Evolutionary conservation across 768 basidiomycete species (phyloP).

Genomic region (Mrakia blollopis): DNA sequence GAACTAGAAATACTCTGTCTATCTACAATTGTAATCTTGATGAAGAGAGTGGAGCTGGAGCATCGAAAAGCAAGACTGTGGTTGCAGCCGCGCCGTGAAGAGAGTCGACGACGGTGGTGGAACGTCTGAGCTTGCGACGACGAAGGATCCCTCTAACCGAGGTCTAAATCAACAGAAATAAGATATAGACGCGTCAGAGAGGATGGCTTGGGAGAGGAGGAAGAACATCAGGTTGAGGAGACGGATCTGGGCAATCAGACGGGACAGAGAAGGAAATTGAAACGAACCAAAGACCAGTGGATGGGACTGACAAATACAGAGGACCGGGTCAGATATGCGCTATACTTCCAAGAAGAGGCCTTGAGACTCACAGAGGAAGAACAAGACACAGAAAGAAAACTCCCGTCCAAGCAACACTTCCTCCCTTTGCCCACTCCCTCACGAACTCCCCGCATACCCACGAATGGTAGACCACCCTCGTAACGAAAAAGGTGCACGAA

Average conservation of each 20-base stretch:
- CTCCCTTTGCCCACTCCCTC: neutral
- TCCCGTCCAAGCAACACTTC: neutral
- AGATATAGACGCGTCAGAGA: neutral
- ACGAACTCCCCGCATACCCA: neutral
- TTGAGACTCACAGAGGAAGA: neutral
- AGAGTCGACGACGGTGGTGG: neutral
- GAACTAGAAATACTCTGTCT: too few species aligned
- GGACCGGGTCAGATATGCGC: neutral
- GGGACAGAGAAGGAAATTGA: neutral
- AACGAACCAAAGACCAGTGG: conserved; percentile 14
- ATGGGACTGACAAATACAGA: neutral
- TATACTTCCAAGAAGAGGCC: neutral
- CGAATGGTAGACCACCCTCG: neutral
- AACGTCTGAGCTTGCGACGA: neutral
- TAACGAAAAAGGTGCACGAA: neutral
- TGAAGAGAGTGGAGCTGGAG: neutral
- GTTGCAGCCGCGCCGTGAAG: neutral
- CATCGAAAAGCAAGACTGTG: neutral
- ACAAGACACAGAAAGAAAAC: neutral
- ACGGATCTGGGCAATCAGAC: too few species aligned
- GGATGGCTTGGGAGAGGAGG: too few species aligned
- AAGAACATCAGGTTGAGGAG: too few species aligned
- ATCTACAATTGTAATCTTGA: neutral
- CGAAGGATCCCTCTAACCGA: neutral
- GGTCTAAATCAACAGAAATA: neutral